Evolutionary conservation across 768 basidiomycete species (phyloP), one percentile per base, ranked within the genome.

Genomic region (Kwoniella dendrophila): DNA sequence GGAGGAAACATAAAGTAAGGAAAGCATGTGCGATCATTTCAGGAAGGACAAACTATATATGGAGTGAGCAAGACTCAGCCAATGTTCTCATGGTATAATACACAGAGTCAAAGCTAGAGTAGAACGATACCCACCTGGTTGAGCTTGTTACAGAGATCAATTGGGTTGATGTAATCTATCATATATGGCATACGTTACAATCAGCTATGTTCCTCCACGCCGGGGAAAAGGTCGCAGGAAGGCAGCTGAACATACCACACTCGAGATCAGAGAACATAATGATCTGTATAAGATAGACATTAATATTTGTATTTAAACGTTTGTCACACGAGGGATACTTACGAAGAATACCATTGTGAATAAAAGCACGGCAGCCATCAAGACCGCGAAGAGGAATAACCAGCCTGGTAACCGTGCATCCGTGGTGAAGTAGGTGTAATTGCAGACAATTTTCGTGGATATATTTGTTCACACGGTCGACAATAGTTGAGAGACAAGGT

Each of bases 301-400:
- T 20, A 7, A 8, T 10, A 20, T 8, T 20, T 43, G 18, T 43
- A 20, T 11, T 8, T n/a, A n/a, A 43, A n/a, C n/a, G 41, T 20
- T 50, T 50, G 22, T 29, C 48, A 50, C 26, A 14, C 41, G 41
- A 43, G 8, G 18, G 12, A 18, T 8, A 88, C 92, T 81, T 74
- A 97, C 95, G 81, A 96, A 99, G 84, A 98, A 99, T 78, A 99
- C 96, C 89, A 93, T 93, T 71, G 93, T 96, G 83, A 99, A 99
- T 63, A 99, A 83, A 62, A 98, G 83, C 33, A 88, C 92, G 20
- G 94, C 95, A 70, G 93, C 89, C 86, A 92, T 87, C 56, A 98
- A 87, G 78, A 97, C 94, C 77, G 92, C 86, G 79, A 97, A 93
- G 71, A 98, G 85, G 83, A 96, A 99, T 67, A 99, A 81, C 95